Evolutionary conservation across 345 rosid species (phyloP), one percentile per base, ranked within the genome.

Genomic region (Gossypium thurberi): DNA sequence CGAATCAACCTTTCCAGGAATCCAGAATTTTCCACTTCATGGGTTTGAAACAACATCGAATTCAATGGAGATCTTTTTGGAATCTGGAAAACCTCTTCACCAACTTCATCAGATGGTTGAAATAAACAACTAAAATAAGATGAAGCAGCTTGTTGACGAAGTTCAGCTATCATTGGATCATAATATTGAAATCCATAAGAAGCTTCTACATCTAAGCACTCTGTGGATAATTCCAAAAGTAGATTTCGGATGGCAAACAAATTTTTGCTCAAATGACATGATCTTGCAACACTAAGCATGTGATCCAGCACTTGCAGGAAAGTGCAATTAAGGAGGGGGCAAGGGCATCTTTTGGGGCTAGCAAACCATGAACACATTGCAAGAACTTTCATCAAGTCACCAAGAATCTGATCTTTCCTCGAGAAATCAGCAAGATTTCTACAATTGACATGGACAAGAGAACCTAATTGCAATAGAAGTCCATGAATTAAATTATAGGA

Each of bases 101-200:
- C 70, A n/a, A 72, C 84, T 77, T 84, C 90, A 72, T 82, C 81
- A 65, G 94, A 83, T 78, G 83, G 75, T 78, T 86, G 88, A 78
- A 85, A 85, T 71, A 89, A 81, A 25, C 98, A 94, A 63, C 91
- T 81, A 76, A 92, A 94, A 80, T 90, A 94, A 17, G 98, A 89
- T 18, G 79, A 70, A 65, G 90, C 90, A 66, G 97, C 94, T 46
- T 87, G 96, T 78, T 88, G 90, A 73, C 88, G 91, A 65, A 94
- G 91, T 82, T 92, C 97, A 71, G 90, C 78, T 75, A 86, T 73
- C 60, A 94, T 85, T 70, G 97, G 96, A 81, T 94, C 99, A 81
- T 86, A 89, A 76, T 80, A 88, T 59, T 90, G 78, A 75, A 86
- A 78, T 71, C 85, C 83, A 72, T 70, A 85, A 74, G 90, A 86